phyloP scores from a whole-genome alignment of 441 rosid species.

The Corymbia calophylla region DNA sequence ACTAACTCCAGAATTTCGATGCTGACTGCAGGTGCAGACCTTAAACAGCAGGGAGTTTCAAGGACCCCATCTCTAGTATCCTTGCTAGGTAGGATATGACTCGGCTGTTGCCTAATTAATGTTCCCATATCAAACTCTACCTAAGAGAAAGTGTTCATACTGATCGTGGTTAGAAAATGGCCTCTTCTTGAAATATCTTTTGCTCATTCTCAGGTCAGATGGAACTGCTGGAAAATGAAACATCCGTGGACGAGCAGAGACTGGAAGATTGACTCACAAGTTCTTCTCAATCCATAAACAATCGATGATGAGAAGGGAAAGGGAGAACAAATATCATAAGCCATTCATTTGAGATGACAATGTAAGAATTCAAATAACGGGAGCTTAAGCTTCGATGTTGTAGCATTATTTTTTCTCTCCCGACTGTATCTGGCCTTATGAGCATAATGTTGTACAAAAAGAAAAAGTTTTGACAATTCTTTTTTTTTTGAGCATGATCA shows the following conservation, averaged over 20 bases:
- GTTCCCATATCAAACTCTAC: neutral
- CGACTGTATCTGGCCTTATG: neutral
- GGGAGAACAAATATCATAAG: neutral
- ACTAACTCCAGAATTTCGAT: neutral
- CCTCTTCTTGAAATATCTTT: neutral
- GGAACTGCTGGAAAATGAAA: conserved; percentile 38
- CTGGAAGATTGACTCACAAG: conserved; percentile 18
- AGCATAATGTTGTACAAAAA: neutral
- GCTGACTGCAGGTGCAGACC: conserved; percentile 44
- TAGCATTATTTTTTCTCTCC: neutral
- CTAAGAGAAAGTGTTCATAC: neutral
- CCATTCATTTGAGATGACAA: neutral
- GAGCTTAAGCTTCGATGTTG: neutral
- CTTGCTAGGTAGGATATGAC: conserved; percentile 55
- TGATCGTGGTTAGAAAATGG: neutral
- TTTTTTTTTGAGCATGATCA: neutral
- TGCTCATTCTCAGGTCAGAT: conserved; percentile 35
- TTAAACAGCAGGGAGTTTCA: conserved; percentile 52
- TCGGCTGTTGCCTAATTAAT: neutral
- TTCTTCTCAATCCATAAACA: neutral
- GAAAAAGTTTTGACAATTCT: neutral
- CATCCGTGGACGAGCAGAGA: conserved; percentile 32
- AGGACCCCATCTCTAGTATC: conserved; percentile 73
- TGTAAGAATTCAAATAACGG: neutral
- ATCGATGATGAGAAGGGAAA: neutral